These are phyloP conservation scores for Solanum commersonii DNA, from an alignment of 257 asterid species.

Conservation along the genomic window DNA sequence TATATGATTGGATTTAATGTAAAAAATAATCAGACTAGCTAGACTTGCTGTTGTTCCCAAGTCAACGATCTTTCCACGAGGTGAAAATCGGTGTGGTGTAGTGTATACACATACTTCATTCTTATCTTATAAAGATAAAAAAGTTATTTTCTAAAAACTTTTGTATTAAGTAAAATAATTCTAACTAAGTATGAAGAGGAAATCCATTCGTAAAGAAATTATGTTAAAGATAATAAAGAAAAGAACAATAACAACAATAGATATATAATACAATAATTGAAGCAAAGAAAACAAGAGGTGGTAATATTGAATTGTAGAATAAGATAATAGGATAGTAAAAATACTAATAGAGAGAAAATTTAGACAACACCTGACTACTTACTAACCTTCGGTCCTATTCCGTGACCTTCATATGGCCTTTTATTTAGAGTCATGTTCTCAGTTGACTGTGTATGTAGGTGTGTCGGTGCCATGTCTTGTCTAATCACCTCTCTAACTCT, in stretches of 20 bases:
- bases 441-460: neutral
- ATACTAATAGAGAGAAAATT: too few relatives aligned
- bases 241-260: too few relatives aligned
- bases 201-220: neutral
- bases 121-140: neutral
- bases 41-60: neutral
- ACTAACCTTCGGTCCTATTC: too few relatives aligned
- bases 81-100: neutral
- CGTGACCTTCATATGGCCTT: fast-evolving
- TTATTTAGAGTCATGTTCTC: neutral
- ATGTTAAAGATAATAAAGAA: neutral
- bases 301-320: too few relatives aligned
- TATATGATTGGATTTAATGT: neutral
- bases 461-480: neutral
- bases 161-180: neutral
- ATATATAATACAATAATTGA: too few relatives aligned
- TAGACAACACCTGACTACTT: neutral
- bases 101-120: neutral
- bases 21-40: neutral
- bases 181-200: neutral
- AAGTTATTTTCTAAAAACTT: fast-evolving
- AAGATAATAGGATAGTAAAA: too few relatives aligned
- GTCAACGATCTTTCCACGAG: neutral
- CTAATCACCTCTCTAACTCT: neutral
- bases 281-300: neutral